Percentiles rank a stretch among this genome's conserved stretches.
These are phyloP conservation scores for Candida sphagnicola DNA, from an alignment of 805 yeast genomes.

Conservation along the genomic window DNA sequence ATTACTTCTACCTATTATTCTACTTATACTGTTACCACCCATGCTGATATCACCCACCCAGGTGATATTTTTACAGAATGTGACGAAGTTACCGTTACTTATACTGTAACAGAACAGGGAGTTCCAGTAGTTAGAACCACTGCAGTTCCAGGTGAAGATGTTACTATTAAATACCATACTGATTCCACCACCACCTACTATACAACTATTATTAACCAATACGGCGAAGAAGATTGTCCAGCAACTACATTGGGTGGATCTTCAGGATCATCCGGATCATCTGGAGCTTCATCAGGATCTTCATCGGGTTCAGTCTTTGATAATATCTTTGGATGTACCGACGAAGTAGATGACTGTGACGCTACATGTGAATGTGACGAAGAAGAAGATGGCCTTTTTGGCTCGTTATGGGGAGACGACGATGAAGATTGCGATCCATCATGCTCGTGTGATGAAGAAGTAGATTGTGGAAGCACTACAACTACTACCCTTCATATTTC, in stretches of 20 bases:
- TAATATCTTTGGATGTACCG: neutral
- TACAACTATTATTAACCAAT: slow-evolving; percentile 8
- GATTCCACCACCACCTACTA: slow-evolving; percentile 10
- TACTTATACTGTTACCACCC: slow-evolving; percentile 2
- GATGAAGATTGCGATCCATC: slow-evolving; percentile 13
- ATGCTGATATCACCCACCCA: neutral
- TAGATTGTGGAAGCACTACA: slow-evolving; percentile 13
- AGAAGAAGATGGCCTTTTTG: slow-evolving; percentile 6
- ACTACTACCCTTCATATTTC: slow-evolving; percentile 5
- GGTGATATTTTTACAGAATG: slow-evolving; percentile 3
- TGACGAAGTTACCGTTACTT: slow-evolving; percentile 3
- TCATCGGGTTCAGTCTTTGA: neutral
- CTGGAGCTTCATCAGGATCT: neutral
- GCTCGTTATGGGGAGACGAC: slow-evolving; percentile 8
- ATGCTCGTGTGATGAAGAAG: slow-evolving; percentile 8
- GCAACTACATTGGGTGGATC: slow-evolving; percentile 6
- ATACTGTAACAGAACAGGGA: slow-evolving; percentile 2
- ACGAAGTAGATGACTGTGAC: slow-evolving; percentile 10
- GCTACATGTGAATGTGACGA: slow-evolving; percentile 9
- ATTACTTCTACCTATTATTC: slow-evolving; percentile 1
- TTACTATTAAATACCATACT: slow-evolving; percentile 11
- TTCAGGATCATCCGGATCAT: neutral
- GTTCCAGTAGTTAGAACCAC: neutral
- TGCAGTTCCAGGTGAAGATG: slow-evolving; percentile 4
- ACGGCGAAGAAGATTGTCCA: slow-evolving; percentile 12